phyloP scores from a whole-genome alignment of 768 basidiomycete genomes.

The Boletus speciosus region DNA sequence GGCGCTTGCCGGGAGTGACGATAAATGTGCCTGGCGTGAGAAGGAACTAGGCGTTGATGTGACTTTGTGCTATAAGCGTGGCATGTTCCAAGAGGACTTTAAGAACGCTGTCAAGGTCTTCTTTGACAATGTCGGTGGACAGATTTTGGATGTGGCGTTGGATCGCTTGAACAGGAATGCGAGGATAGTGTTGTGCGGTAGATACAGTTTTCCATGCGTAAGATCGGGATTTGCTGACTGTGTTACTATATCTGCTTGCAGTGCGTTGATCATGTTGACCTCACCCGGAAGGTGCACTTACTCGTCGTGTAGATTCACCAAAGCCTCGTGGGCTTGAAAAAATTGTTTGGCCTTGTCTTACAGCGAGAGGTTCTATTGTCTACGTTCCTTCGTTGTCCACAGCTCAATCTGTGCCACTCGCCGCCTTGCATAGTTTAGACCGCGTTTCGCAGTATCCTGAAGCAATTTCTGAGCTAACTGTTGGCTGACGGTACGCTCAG shows the following conservation, averaged over 20 bases:
- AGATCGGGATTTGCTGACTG: conserved; percentile 1
- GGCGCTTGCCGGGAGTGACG: conserved; percentile 79
- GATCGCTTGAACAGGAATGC: conserved; percentile 73
- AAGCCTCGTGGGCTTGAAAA: conserved; percentile 60
- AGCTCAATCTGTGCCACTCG: neutral
- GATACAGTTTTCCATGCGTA: conserved; percentile 21
- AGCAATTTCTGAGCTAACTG: conserved; percentile 55
- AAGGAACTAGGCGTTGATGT: conserved; percentile 79
- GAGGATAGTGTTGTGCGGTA: conserved; percentile 79
- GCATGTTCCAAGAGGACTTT: conserved; percentile 68
- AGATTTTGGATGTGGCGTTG: conserved; percentile 77
- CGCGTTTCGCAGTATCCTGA: conserved; percentile 58
- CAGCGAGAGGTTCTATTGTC: conserved; percentile 86
- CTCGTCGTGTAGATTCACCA: conserved; percentile 41
- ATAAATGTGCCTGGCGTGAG: conserved; percentile 86
- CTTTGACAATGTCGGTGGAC: conserved; percentile 82
- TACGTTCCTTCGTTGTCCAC: conserved; percentile 31
- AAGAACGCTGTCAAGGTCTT: conserved; percentile 67
- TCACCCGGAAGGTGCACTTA: neutral
- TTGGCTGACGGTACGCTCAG: conserved; percentile 70
- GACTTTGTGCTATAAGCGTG: conserved; percentile 84
- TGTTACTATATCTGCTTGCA: conserved; percentile 72
- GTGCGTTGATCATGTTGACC: conserved; percentile 39
- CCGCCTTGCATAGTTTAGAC: conserved; percentile 54
- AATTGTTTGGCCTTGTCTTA: conserved; percentile 65